These are phyloP conservation scores for Scedosporium dehoogii DNA, from an alignment of 2,329 filamentous ascomycete species.

Conservation along the genomic window DNA sequence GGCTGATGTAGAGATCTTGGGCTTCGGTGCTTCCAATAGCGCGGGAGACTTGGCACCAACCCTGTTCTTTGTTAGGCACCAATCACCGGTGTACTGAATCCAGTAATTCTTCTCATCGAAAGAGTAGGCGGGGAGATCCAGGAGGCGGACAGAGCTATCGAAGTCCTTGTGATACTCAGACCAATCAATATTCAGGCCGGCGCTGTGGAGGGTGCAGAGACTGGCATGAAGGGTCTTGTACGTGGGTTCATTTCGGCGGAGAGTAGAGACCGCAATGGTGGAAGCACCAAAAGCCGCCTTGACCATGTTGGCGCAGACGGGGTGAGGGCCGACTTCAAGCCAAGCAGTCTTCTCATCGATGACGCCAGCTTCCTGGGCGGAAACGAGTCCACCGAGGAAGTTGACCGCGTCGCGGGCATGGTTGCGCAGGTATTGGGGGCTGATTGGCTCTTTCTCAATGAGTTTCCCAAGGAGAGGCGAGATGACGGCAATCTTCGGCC, in stretches of 20 bases:
- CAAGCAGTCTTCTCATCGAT: conserved; percentile 55
- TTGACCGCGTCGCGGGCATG: conserved; percentile 57
- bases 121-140: conserved; percentile 57
- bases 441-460: conserved; percentile 38
- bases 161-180: conserved; percentile 55
- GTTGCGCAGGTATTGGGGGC: conserved; percentile 48
- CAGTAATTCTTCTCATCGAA: conserved; percentile 68
- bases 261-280: conserved; percentile 44
- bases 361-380: conserved; percentile 41
- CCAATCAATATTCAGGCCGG: conserved; percentile 58
- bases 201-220: conserved; percentile 46
- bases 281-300: conserved; percentile 47
- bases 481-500: conserved; percentile 45
- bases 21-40: conserved; percentile 31
- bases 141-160: conserved; percentile 30
- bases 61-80: conserved; percentile 62
- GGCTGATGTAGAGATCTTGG: conserved; percentile 52
- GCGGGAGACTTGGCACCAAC: conserved; percentile 26
- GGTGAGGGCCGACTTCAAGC: conserved; percentile 62
- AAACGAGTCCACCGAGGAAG: conserved; percentile 49
- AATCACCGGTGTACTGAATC: conserved; percentile 57
- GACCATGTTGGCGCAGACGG: conserved; percentile 56
- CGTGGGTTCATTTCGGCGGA: conserved; percentile 53
- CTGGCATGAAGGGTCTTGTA: conserved; percentile 54
- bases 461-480: conserved; percentile 53